Evolutionary conservation across 352 stramenopile genomes (phyloP).

Genomic region (Phytophthora tentaculata): DNA sequence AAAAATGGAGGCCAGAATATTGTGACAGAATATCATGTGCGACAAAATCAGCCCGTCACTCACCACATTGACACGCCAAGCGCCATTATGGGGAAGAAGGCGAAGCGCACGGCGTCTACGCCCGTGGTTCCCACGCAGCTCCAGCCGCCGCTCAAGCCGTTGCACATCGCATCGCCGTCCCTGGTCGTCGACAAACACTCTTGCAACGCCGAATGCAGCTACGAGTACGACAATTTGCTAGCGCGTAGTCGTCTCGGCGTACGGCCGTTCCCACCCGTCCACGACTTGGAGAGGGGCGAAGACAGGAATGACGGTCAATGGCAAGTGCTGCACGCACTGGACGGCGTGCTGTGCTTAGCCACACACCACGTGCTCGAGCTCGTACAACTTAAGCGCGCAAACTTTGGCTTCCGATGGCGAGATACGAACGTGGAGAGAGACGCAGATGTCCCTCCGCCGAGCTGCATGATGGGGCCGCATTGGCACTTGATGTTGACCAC

Average conservation of each 20-base stretch:
- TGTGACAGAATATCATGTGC: neutral
- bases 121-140: neutral
- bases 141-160: slow-evolving; percentile 18
- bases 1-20: too few relatives aligned
- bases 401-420: slow-evolving; percentile 61
- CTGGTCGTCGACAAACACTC: slow-evolving; percentile 33
- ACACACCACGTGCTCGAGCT: slow-evolving; percentile 43
- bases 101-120: slow-evolving; percentile 1
- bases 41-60: neutral
- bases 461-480: slow-evolving; percentile 77
- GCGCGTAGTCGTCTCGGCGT: slow-evolving; percentile 14
- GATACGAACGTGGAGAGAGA: slow-evolving; percentile 13
- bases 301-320: slow-evolving; percentile 21
- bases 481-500: slow-evolving; percentile 78
- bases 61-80: neutral
- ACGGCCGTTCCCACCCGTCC: slow-evolving; percentile 20
- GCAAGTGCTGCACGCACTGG: slow-evolving; percentile 24
- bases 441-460: slow-evolving; percentile 26
- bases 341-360: slow-evolving; percentile 15
- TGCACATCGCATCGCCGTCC: slow-evolving; percentile 25
- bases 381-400: slow-evolving; percentile 60
- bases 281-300: slow-evolving; percentile 25
- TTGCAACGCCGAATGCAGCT: slow-evolving; percentile 22
- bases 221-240: slow-evolving; percentile 42
- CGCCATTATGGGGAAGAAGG: slow-evolving; percentile 2